Base-by-base conservation (phyloP, 1,284 basidiomycete genomes). In the Apiotrichum domesticum region DNA sequence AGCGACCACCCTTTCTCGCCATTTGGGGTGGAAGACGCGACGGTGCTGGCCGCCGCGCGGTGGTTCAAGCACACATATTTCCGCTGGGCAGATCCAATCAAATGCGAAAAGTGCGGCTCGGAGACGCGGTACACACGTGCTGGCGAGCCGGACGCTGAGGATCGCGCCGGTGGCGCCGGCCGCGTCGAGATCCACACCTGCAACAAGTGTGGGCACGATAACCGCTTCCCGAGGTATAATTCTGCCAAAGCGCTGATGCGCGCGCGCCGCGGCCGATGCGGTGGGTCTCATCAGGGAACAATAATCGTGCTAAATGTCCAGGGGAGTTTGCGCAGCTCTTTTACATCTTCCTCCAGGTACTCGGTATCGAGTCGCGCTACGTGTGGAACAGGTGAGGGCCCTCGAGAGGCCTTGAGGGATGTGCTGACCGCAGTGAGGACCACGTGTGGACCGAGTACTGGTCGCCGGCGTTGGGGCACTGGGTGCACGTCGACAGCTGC, bases 381-480 rank as follows among this genome's bases (percentile, higher is more conserved):
- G 68, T 79, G 58, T 75, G 68, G 73, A 73, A 71, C 62, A 61
- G 61, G 68, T 68, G 45, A 5, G 63, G 58, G 21, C 21, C 21
- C 21, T 21, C 21, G 21, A 21, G 5, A n/a, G 11, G 21, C 6
- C 29, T 11, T 29, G 35, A 14, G 21, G 21, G 39, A 10, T 35
- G 32, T 15, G 45, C 57, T 54, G 46, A 46, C 40, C 3, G 67
- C 52, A 74, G 72, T 32, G 79, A 80, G 65, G 79, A 80, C 64
- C 79, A 80, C 56, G 79, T 80, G n/a, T 80, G 79, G 79, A 75
- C 75, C 49, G 78, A 78, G 63, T 78, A 73, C 58, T 77, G 68
- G 63, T 69, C 68, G 6, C 57, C 63, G 2, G 41, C 58, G 2
- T 48, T 68, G 6, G 51, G 68, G 29, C 73, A 79, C 42, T 80